Percentiles rank a stretch among this genome's conserved stretches.
These are phyloP conservation scores for Tubosaeta brunneosetosa DNA, from an alignment of 768 basidiomycete genomes.

Conservation along the genomic window DNA sequence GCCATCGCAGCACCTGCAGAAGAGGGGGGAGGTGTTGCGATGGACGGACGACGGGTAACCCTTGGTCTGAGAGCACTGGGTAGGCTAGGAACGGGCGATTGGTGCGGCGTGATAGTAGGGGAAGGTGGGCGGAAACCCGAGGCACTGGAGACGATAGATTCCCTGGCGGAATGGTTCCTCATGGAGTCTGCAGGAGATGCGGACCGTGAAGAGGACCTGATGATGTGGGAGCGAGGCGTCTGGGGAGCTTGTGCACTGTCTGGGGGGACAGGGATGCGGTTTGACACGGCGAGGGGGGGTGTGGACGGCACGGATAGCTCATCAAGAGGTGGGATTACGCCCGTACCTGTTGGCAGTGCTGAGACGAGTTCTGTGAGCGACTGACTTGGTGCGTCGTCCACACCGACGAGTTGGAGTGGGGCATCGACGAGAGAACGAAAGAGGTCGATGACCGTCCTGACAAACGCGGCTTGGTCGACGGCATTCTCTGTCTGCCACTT, in stretches of 20 bases:
- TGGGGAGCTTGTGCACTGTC: slow-evolving; percentile 23
- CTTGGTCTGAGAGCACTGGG: slow-evolving; percentile 35
- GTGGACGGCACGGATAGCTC: slow-evolving; percentile 1
- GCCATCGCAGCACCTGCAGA: slow-evolving; percentile 17
- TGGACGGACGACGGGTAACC: slow-evolving; percentile 40
- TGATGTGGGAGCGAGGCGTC: slow-evolving; percentile 23
- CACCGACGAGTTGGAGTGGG: slow-evolving; percentile 55
- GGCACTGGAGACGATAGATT: slow-evolving; percentile 12
- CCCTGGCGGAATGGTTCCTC: slow-evolving; percentile 22
- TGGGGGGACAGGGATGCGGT: slow-evolving; percentile 4
- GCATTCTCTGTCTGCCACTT: slow-evolving; percentile 80
- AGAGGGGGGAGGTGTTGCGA: slow-evolving; percentile 36
- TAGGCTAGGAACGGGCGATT: slow-evolving; percentile 13
- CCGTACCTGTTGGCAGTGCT: slow-evolving; percentile 15
- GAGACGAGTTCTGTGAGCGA: slow-evolving; percentile 1
- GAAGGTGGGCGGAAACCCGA: slow-evolving; percentile 22
- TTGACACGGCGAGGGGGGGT: slow-evolving; percentile 3
- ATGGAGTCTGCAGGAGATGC: slow-evolving; percentile 38
- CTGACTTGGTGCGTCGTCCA: slow-evolving; percentile 42
- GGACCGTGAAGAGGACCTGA: slow-evolving; percentile 32
- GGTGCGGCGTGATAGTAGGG: slow-evolving; percentile 19
- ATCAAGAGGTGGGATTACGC: background rate
- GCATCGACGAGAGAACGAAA: slow-evolving; percentile 48
- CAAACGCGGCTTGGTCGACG: slow-evolving; percentile 68
- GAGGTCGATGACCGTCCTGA: slow-evolving; percentile 60